Evolutionary conservation across 441 rosid genomes (phyloP).

Genomic region (Aquilaria agallochum): DNA sequence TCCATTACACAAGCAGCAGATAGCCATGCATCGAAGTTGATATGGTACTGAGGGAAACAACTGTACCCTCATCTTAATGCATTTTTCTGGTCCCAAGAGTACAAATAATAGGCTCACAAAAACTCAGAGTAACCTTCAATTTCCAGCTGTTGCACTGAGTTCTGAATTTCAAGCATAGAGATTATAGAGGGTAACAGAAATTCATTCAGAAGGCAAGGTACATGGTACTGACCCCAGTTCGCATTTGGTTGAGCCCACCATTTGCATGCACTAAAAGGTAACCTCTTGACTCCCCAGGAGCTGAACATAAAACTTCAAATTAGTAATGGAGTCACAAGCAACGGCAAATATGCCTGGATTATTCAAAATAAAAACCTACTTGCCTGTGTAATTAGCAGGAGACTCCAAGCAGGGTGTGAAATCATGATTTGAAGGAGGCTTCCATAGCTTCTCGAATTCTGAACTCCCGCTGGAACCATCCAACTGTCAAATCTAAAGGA

Average conservation of each 20-base stretch:
- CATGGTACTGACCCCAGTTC: constrained; percentile 75
- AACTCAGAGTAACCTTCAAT: too few species aligned
- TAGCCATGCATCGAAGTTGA: too few species aligned
- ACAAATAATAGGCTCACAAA: too few species aligned
- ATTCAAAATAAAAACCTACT: constrained; percentile 7
- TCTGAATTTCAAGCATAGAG: too few species aligned
- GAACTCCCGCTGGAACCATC: constrained; percentile 34
- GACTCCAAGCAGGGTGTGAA: constrained; percentile 61
- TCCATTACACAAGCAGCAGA: too few species aligned
- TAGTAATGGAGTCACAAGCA: background rate
- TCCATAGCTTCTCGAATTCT: constrained; percentile 69
- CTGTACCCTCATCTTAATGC: too few species aligned
- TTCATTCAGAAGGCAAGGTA: constrained; percentile 1
- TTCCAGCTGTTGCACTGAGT: too few species aligned
- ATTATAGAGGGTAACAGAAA: too few species aligned
- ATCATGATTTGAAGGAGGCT: constrained; percentile 55
- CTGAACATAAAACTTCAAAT: constrained; percentile 30
- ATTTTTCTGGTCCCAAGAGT: too few species aligned
- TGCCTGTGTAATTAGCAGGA: constrained; percentile 56
- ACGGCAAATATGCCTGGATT: background rate
- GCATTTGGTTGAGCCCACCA: constrained; percentile 99
- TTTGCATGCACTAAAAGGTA: constrained; percentile 93
- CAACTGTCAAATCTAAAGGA: constrained; percentile 91
- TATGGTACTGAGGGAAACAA: too few species aligned
- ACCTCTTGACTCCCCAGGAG: constrained; percentile 60